Conservation (phyloP, 352 stramenopile genomes). For the Globisporangium solare region DNA sequence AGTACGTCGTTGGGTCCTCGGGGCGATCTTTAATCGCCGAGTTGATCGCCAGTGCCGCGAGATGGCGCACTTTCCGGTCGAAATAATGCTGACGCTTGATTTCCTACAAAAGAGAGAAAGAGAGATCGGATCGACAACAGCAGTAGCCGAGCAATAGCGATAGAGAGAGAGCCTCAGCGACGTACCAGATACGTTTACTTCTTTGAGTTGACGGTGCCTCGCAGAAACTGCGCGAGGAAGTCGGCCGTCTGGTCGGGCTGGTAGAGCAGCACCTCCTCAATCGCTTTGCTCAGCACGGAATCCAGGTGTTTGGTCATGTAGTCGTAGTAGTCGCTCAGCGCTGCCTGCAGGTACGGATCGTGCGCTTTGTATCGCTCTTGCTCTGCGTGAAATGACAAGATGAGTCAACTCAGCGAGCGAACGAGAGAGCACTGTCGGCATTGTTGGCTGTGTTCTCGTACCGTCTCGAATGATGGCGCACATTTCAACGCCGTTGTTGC, state of each 20-base stretch:
- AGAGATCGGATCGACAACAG: too few species aligned
- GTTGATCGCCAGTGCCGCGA: constrained; percentile 59
- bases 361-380: constrained; percentile 53
- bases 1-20: constrained; percentile 37
- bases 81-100: constrained; percentile 67
- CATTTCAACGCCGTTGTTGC: constrained; percentile 52
- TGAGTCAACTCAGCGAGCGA: not conserved
- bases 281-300: constrained; percentile 47
- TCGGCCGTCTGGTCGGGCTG: constrained; percentile 69
- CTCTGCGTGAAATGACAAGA: constrained; percentile 26
- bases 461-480: constrained; percentile 48
- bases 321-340: constrained; percentile 58
- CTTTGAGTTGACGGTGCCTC: constrained; percentile 58
- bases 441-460: constrained; percentile 7
- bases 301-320: constrained; percentile 71
- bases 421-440: not conserved
- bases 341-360: constrained; percentile 39
- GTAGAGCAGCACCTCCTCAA: constrained; percentile 71
- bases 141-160: not conserved
- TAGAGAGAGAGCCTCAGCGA: not conserved
- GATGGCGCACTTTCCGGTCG: constrained; percentile 69
- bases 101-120: constrained; percentile 26
- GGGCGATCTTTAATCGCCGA: constrained; percentile 60
- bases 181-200: constrained; percentile 73
- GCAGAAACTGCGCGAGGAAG: constrained; percentile 62